A percentile compares a stretch with the other conserved stretches of the same genome.
Evolutionary conservation across 2,329 filamentous ascomycete species (phyloP).

Genomic region (Alternaria ethzedia): DNA sequence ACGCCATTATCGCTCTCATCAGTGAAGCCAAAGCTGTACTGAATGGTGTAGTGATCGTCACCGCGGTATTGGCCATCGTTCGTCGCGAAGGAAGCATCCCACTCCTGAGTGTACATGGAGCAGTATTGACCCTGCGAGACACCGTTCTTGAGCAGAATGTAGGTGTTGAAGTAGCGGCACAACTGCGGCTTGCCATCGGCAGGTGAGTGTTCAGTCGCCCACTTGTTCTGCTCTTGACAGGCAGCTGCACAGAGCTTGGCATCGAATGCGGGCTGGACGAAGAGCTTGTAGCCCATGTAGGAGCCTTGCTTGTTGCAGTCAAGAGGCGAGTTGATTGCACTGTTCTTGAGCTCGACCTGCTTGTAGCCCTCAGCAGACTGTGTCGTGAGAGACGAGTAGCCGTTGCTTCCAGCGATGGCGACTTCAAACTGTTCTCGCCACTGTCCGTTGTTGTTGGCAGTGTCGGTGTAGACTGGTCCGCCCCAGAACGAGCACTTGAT

Average conservation of each 20-base stretch:
- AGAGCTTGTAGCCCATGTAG: background rate
- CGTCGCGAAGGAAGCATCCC: background rate
- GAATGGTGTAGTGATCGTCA: background rate
- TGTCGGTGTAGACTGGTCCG: background rate
- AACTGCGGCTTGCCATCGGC: background rate
- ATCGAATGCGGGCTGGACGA: background rate
- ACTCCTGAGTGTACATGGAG: background rate
- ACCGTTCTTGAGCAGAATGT: background rate
- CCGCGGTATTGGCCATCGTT: background rate
- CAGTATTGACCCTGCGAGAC: background rate
- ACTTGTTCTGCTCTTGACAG: background rate
- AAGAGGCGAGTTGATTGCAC: background rate
- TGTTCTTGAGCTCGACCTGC: background rate
- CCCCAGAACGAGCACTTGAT: constrained; percentile 1
- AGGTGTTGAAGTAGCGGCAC: constrained; percentile 1
- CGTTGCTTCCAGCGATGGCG: background rate
- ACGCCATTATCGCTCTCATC: background rate
- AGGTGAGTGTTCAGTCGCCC: background rate
- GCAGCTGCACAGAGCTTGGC: background rate
- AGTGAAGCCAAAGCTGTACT: background rate
- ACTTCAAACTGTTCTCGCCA: background rate
- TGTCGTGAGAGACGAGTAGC: background rate
- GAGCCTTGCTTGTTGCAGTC: background rate
- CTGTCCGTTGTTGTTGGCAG: constrained; percentile 1
- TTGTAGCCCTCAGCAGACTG: background rate